These are phyloP conservation scores for Tulasnella sp. DNA, from an alignment of 768 basidiomycete genomes.

Conservation along the genomic window DNA sequence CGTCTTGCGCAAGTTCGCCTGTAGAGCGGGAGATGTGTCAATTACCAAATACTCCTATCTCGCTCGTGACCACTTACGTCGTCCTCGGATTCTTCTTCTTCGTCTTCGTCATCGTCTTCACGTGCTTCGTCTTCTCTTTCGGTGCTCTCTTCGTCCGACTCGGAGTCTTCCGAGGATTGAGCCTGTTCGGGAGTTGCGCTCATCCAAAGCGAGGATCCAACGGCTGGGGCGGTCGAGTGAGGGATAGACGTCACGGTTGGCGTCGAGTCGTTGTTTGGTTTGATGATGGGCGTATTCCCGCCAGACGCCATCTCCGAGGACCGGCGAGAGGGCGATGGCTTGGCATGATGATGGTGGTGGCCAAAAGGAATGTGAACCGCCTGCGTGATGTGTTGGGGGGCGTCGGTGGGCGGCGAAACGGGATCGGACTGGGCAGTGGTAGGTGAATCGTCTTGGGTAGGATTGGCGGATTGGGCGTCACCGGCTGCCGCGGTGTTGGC, in stretches of 20 bases:
- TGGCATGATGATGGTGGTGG: neutral
- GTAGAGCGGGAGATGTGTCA: neutral
- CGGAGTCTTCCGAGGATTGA: conserved; percentile 17
- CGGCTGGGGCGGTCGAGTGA: neutral
- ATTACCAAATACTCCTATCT: neutral
- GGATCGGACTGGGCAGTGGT: neutral
- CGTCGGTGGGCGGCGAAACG: neutral
- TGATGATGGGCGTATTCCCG: neutral
- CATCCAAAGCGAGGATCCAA: neutral
- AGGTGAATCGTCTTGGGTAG: neutral
- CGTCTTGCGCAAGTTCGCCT: conserved; percentile 8
- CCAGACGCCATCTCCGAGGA: neutral
- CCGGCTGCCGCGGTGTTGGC: neutral
- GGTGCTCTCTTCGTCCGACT: conserved; percentile 22
- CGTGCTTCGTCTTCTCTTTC: conserved; percentile 19
- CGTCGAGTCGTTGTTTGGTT: conserved; percentile 7
- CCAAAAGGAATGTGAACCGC: conserved; percentile 4
- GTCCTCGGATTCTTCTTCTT: conserved; percentile 20
- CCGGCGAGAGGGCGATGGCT: neutral
- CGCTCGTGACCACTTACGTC: conserved; percentile 12
- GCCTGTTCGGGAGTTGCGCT: conserved; percentile 3
- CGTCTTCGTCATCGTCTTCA: conserved; percentile 21
- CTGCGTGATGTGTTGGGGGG: conserved; percentile 13
- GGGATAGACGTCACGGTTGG: neutral
- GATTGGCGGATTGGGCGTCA: conserved; percentile 9